These are phyloP conservation scores for Puccinia novopanici DNA, from an alignment of 1,284 basidiomycete species.

Conservation along the genomic window DNA sequence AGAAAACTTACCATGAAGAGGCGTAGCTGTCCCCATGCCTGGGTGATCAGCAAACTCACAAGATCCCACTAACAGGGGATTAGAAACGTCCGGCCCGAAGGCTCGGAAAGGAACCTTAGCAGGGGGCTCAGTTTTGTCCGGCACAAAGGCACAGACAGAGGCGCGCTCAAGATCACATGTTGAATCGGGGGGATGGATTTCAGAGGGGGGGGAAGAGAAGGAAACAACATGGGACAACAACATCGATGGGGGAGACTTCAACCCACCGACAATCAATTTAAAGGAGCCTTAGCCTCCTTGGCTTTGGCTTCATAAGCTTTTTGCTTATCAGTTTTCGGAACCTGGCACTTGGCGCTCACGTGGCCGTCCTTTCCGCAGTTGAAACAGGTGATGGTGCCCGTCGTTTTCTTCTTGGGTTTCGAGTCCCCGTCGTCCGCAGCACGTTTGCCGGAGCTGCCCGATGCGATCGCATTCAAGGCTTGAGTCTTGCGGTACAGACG, in stretches of 20 bases:
- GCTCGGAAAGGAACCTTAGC: background rate
- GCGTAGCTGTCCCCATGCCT: background rate
- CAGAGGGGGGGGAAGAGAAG: background rate
- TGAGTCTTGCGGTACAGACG: background rate
- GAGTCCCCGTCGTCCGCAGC: background rate
- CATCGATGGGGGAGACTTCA: background rate
- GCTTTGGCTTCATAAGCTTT: background rate
- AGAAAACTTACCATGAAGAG: background rate
- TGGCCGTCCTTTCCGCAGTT: background rate
- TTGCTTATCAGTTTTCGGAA: background rate
- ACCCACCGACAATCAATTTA: background rate
- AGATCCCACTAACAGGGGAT: background rate
- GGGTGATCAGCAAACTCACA: background rate
- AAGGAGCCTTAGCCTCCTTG: background rate
- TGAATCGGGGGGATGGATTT: background rate
- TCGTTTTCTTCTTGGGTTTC: background rate
- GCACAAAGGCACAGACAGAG: background rate
- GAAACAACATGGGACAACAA: background rate
- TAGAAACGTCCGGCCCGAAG: background rate
- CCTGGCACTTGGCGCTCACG: background rate
- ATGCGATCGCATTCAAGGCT: background rate
- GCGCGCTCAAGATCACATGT: background rate
- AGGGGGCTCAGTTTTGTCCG: background rate
- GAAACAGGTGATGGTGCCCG: background rate
- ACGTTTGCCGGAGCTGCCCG: background rate